These are phyloP conservation scores for Monilinia laxa DNA, from an alignment of 2,329 filamentous ascomycete species.

Conservation along the genomic window DNA sequence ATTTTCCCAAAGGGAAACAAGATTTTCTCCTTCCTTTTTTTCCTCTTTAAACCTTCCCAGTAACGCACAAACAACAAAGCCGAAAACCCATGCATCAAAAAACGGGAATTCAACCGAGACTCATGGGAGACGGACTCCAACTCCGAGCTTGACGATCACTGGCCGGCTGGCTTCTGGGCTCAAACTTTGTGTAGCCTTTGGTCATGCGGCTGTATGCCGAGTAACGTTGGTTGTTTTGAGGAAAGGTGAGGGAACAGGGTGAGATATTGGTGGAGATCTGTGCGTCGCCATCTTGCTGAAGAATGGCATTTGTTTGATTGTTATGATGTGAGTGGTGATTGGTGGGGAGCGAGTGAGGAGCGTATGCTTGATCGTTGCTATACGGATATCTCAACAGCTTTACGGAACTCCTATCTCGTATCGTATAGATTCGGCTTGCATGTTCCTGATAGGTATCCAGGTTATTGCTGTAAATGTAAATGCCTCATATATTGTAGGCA, in stretches of 20 bases:
- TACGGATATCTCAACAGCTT: conserved; percentile 3
- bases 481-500: background rate
- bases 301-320: conserved; percentile 5
- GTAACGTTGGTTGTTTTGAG: conserved; percentile 10
- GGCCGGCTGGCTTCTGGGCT: background rate
- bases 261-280: conserved; percentile 21
- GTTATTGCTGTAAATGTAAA: background rate
- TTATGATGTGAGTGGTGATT: background rate
- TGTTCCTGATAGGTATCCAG: background rate
- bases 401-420: background rate
- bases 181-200: conserved; percentile 16
- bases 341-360: background rate
- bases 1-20: background rate
- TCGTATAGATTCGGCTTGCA: background rate
- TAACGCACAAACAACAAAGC: background rate
- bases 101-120: conserved; percentile 16
- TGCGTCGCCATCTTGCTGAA: conserved; percentile 23
- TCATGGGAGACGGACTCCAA: conserved; percentile 7
- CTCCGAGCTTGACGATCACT: conserved; percentile 14
- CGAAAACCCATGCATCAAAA: conserved; percentile 4
- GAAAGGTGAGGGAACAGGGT: conserved; percentile 13
- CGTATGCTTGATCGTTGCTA: background rate
- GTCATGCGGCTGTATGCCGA: conserved; percentile 19
- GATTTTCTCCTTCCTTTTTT: background rate
- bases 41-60: background rate